Conservation (phyloP, 805 yeast genomes). For the Jamesozyma gamospora region DNA sequence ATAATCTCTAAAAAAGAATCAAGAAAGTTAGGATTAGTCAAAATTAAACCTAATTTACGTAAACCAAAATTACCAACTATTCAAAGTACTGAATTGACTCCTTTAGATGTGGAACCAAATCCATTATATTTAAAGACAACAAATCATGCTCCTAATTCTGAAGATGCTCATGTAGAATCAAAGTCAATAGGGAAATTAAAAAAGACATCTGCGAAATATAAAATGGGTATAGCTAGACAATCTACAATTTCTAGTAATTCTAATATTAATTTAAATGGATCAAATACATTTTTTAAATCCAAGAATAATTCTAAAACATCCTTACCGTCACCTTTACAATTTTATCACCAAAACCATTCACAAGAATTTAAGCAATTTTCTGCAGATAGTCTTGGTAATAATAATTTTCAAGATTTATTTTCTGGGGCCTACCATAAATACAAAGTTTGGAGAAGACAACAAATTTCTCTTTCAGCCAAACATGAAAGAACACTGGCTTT, state of each 20-base stretch:
- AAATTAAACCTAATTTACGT: slow-evolving; percentile 21
- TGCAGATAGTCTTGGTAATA: slow-evolving; percentile 8
- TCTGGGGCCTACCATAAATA: slow-evolving; percentile 67
- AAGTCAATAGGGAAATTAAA: slow-evolving; percentile 8
- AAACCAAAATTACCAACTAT: slow-evolving; percentile 28
- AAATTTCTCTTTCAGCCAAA: slow-evolving; percentile 62
- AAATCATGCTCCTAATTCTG: slow-evolving; percentile 4
- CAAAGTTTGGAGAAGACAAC: slow-evolving; percentile 82
- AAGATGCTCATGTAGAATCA: neutral
- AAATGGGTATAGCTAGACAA: slow-evolving; percentile 15
- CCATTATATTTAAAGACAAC: slow-evolving; percentile 15
- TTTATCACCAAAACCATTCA: slow-evolving; percentile 9
- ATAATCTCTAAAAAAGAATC: slow-evolving; percentile 35
- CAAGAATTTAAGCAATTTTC: slow-evolving; percentile 6
- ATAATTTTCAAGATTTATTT: slow-evolving; percentile 24
- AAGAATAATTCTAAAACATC: slow-evolving; percentile 29
- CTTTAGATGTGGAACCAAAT: slow-evolving; percentile 22
- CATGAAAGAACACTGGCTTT: slow-evolving; percentile 77
- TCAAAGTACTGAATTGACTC: slow-evolving; percentile 28
- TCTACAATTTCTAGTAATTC: slow-evolving; percentile 7
- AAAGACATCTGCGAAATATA: slow-evolving; percentile 17
- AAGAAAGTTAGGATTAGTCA: slow-evolving; percentile 27
- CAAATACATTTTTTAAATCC: slow-evolving; percentile 26
- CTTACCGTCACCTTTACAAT: slow-evolving; percentile 16
- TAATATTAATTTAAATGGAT: slow-evolving; percentile 8